Percentiles rank a stretch among this genome's conserved stretches.
phyloP scores from a whole-genome alignment of 2,329 filamentous ascomycete genomes.

The Diaporthe sp. region DNA sequence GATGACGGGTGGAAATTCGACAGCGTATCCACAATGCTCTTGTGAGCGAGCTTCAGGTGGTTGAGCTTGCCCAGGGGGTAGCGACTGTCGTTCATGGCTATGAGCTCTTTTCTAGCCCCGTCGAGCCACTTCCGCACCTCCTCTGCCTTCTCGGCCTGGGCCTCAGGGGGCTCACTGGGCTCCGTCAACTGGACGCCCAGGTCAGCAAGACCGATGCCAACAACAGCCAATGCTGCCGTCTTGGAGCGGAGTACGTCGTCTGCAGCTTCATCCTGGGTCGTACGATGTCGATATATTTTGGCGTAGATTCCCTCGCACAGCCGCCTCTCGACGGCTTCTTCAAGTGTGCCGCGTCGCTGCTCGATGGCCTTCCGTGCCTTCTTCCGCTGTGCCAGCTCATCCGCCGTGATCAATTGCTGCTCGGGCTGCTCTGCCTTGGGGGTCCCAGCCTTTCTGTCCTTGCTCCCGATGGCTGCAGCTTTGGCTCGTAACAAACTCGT shows the following conservation, averaged over 20 bases:
- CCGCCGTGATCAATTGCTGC: conserved; percentile 90
- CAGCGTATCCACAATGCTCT: conserved; percentile 90
- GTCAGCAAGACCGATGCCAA: conserved; percentile 89
- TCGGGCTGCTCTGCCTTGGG: conserved; percentile 56
- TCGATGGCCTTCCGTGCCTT: conserved; percentile 82
- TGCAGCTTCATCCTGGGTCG: conserved; percentile 91
- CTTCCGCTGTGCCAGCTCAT: conserved; percentile 84
- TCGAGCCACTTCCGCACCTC: conserved; percentile 80
- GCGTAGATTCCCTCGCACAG: conserved; percentile 88
- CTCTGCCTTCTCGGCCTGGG: conserved; percentile 67
- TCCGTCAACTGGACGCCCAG: conserved; percentile 80
- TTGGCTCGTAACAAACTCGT: conserved; percentile 67
- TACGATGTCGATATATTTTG: conserved; percentile 90
- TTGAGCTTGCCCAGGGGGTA: conserved; percentile 93
- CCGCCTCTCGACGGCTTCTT: conserved; percentile 91
- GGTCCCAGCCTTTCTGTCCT: conserved; percentile 57
- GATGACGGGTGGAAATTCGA: conserved; percentile 78
- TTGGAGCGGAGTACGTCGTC: conserved; percentile 96
- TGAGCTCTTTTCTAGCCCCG: conserved; percentile 76
- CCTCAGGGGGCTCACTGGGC: conserved; percentile 63
- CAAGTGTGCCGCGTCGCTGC: conserved; percentile 78
- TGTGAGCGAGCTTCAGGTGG: conserved; percentile 88
- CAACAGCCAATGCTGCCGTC: conserved; percentile 88
- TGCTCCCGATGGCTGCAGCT: conserved; percentile 63
- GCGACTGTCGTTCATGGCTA: conserved; percentile 85